Percentiles rank a stretch among this genome's conserved stretches.
phyloP scores from a whole-genome alignment of 2,329 filamentous ascomycete genomes.

The Scytalidium sp. region DNA sequence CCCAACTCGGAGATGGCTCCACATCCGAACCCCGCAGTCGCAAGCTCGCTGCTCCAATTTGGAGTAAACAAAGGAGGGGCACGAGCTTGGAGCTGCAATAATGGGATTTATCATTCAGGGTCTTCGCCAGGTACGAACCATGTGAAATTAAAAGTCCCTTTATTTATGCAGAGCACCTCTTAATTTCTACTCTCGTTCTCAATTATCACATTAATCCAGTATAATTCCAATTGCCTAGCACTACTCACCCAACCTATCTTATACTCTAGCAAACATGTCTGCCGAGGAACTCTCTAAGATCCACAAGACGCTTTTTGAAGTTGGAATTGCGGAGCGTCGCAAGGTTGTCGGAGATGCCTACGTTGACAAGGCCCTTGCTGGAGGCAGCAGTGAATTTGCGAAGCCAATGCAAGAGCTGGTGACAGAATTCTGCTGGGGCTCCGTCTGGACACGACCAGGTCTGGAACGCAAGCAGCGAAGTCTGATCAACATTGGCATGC shows the following conservation, averaged over 20 bases:
- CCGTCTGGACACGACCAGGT: slow-evolving; percentile 60
- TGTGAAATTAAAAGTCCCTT: too few species aligned
- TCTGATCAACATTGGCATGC: slow-evolving; percentile 63
- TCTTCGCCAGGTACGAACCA: too few species aligned
- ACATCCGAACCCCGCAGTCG: too few species aligned
- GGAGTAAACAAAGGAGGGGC: neutral
- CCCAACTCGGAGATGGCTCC: too few species aligned
- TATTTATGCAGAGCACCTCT: too few species aligned
- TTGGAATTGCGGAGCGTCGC: slow-evolving; percentile 57
- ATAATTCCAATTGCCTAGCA: neutral
- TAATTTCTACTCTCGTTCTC: too few species aligned
- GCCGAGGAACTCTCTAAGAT: slow-evolving; percentile 35
- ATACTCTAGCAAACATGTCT: slow-evolving; percentile 30
- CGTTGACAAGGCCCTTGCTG: slow-evolving; percentile 54
- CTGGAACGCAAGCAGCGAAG: slow-evolving; percentile 58
- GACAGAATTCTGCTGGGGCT: slow-evolving; percentile 63
- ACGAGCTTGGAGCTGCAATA: neutral
- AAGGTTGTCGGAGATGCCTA: slow-evolving; percentile 60
- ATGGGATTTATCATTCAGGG: too few species aligned
- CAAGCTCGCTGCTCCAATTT: neutral
- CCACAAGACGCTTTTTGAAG: slow-evolving; percentile 56
- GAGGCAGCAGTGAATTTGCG: slow-evolving; percentile 56
- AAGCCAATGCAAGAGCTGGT: slow-evolving; percentile 59
- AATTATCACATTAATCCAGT: too few species aligned
- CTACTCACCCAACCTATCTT: neutral